Conservation (phyloP, 106 monocot species). For the Apostasia ramifera region DNA sequence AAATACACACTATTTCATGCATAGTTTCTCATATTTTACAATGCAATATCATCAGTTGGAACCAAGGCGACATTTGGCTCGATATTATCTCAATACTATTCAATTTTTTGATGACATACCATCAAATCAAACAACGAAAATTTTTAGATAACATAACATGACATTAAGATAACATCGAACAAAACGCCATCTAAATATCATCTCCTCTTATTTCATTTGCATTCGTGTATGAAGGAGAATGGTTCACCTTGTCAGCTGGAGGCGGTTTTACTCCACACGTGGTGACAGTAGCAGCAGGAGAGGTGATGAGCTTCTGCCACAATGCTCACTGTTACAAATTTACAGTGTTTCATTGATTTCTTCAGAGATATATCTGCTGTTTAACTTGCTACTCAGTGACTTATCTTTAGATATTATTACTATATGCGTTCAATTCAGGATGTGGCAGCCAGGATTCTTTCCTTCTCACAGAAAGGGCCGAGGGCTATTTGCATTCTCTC, state of each 20-base stretch:
- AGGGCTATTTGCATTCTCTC: conserved; percentile 69
- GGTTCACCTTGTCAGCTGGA: conserved; percentile 68
- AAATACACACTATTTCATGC: no score
- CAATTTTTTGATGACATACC: no score
- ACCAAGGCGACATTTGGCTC: no score
- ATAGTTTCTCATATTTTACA: no score
- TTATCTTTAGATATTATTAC: neutral
- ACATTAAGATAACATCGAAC: no score
- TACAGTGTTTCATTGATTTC: neutral
- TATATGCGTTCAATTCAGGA: conserved; percentile 26
- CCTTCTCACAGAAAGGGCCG: conserved; percentile 75
- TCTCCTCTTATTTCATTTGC: neutral
- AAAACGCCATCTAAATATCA: no score
- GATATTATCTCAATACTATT: no score
- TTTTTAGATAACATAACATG: no score
- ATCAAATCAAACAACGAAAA: no score
- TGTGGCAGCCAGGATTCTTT: conserved; percentile 52
- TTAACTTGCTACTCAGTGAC: neutral
- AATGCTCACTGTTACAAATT: no score
- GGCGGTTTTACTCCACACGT: conserved; percentile 77
- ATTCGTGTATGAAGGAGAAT: conserved; percentile 40
- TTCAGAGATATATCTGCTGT: neutral
- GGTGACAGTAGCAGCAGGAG: conserved; percentile 57
- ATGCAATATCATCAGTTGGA: no score
- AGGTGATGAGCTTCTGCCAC: conserved; percentile 28